A percentile compares a stretch with the other conserved stretches of the same genome.
These are phyloP conservation scores for Quercus phellos DNA, from an alignment of 331 rosid species.

Conservation along the genomic window DNA sequence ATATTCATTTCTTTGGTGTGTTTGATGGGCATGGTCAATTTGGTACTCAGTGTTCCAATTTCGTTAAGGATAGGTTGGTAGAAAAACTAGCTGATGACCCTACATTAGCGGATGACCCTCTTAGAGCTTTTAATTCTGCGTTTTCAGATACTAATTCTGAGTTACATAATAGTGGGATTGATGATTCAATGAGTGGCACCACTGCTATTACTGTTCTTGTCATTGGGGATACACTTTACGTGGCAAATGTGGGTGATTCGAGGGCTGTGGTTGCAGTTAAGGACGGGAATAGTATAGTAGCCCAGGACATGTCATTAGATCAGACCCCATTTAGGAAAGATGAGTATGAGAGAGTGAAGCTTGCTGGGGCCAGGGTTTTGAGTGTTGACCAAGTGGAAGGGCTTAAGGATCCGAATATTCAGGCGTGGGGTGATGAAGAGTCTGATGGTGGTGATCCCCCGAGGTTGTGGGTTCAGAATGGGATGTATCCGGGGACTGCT, in stretches of 20 bases:
- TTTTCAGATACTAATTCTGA: conserved; percentile 57
- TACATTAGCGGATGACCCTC: conserved; percentile 62
- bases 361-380: conserved; percentile 83
- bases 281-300: conserved; percentile 64
- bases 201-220: conserved; percentile 84
- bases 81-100: conserved; percentile 51
- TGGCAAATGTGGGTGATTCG: conserved; percentile 93
- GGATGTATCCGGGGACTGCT: conserved; percentile 86
- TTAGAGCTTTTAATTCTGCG: conserved; percentile 62
- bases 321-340: conserved; percentile 95
- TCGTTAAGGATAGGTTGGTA: conserved; percentile 64
- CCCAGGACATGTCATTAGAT: conserved; percentile 77
- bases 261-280: conserved; percentile 83
- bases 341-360: conserved; percentile 86
- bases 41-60: conserved; percentile 72
- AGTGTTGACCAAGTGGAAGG: conserved; percentile 93
- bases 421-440: conserved; percentile 91
- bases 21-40: conserved; percentile 91
- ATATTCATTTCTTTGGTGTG: conserved; percentile 84
- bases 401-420: conserved; percentile 71
- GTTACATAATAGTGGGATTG: conserved; percentile 55
- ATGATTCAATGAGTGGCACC: conserved; percentile 94
- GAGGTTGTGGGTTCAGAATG: conserved; percentile 82
- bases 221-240: conserved; percentile 61
- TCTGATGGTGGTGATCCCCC: conserved; percentile 83